Evolutionary conservation across 257 asterid genomes (phyloP), one percentile per base, ranked within the genome.

Genomic region (Nicotiana otophora): DNA sequence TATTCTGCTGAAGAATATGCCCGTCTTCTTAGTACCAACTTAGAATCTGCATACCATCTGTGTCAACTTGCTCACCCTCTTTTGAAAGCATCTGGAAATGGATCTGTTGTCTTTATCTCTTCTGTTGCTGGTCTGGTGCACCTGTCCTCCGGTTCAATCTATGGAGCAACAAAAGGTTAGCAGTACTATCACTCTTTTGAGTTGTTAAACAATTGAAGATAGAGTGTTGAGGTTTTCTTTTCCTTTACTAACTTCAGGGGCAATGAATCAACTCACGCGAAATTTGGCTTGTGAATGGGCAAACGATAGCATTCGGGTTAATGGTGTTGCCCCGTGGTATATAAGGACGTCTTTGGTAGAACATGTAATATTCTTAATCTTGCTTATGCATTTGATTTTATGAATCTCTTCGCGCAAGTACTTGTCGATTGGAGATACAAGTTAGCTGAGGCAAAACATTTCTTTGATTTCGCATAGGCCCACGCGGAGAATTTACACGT

Each of bases 211-310:
- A 79, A 79, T 34, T n/a, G 69, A 31, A 36, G 74, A 55, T 79
- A 36, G 57, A 79, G 39, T 82, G 65, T 10, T 39, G 30, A 64
- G 11, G 60, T 53, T 10, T 75, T 48, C 4, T 16, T 76, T 53
- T 84, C 78, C 48, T 23, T 70, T 5, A 77, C 82, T 75, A 30
- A 20, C 82, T 46, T 16, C 91, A 96, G 99, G 98, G 85, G 99
- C 98, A 82, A 90, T 94, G 68, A 94, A 96, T 88, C 99, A 96
- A 82, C 98, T 96, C 54, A 90, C 98, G 16, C 91, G 81, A 80
- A 94, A 96, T 86, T 83, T 96, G 90, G 96, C 99, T 17, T 94
- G 99, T 83, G 99, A 96, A 86, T 96, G 98, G 99, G 99, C 96
- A 60, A 91, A 92, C 86, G 98, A 96, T 85, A 86, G 84, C 82